phyloP scores from a whole-genome alignment of 2,329 filamentous ascomycete species.

The Alternaria burnsii region DNA sequence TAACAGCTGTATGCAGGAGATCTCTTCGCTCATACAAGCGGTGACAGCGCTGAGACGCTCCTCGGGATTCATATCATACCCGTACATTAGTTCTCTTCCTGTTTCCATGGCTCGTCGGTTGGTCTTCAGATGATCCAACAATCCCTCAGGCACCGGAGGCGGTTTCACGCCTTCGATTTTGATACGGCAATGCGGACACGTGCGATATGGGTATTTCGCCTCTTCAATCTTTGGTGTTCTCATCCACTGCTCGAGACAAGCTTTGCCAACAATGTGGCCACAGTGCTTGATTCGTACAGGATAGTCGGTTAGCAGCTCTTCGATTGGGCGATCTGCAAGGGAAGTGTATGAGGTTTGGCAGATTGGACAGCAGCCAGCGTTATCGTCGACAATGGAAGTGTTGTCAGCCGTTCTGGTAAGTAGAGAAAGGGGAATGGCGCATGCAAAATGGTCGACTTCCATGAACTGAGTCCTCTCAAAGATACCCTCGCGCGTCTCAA shows the following conservation, averaged over 20 bases:
- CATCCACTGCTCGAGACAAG: constrained; percentile 37
- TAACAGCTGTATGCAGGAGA: constrained; percentile 24
- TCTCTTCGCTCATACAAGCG: constrained; percentile 30
- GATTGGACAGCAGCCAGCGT: constrained; percentile 25
- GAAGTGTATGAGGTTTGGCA: constrained; percentile 34
- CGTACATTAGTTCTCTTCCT: constrained; percentile 14
- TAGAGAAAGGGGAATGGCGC: constrained; percentile 24
- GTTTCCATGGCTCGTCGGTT: constrained; percentile 12
- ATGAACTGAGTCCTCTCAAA: not conserved
- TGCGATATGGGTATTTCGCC: constrained; percentile 30
- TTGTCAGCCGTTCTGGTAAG: constrained; percentile 1
- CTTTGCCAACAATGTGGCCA: constrained; percentile 35
- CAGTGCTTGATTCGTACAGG: constrained; percentile 39
- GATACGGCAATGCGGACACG: constrained; percentile 33
- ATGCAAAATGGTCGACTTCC: constrained; percentile 33
- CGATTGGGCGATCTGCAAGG: constrained; percentile 10
- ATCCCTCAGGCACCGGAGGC: not conserved
- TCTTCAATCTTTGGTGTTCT: constrained; percentile 28
- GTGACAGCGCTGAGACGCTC: constrained; percentile 22
- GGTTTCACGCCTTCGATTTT: constrained; percentile 22
- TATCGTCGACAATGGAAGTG: constrained; percentile 11
- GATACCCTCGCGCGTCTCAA: constrained; percentile 10
- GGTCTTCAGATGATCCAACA: constrained; percentile 15
- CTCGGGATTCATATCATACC: constrained; percentile 17
- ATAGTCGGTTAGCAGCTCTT: constrained; percentile 31